phyloP scores from a whole-genome alignment of 2,329 filamentous ascomycete species.

The Colletotrichum eremochloae region DNA sequence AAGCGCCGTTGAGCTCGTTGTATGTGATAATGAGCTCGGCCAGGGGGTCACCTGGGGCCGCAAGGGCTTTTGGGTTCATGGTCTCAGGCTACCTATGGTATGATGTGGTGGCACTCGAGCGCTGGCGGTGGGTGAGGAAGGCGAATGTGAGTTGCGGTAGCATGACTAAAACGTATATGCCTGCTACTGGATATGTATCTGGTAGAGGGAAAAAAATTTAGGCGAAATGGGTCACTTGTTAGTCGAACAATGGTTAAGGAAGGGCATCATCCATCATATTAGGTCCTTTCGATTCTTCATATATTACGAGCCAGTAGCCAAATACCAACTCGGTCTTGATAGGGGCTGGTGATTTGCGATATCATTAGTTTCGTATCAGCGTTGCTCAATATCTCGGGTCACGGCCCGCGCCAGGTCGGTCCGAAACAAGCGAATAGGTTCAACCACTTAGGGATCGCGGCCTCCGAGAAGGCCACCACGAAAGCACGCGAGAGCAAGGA shows the following conservation, averaged over 20 bases:
- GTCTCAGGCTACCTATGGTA: neutral
- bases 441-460: neutral
- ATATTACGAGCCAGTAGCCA: neutral
- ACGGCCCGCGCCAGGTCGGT: neutral
- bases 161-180: constrained; percentile 19
- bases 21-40: constrained; percentile 75
- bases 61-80: constrained; percentile 14
- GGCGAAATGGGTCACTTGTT: constrained; percentile 1
- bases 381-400: neutral
- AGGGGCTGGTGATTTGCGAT: neutral
- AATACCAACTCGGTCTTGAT: neutral
- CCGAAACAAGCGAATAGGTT: neutral
- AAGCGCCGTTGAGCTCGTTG: constrained; percentile 76
- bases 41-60: constrained; percentile 54
- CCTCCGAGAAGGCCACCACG: neutral
- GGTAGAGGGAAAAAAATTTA: neutral
- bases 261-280: neutral
- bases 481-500: constrained; percentile 20
- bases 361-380: too few species aligned
- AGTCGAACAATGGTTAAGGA: neutral
- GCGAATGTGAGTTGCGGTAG: constrained; percentile 10
- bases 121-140: constrained; percentile 16
- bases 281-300: neutral
- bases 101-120: neutral
- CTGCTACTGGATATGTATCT: neutral